Conservation (phyloP, 805 yeast species). For the Yarrowia sp. region DNA sequence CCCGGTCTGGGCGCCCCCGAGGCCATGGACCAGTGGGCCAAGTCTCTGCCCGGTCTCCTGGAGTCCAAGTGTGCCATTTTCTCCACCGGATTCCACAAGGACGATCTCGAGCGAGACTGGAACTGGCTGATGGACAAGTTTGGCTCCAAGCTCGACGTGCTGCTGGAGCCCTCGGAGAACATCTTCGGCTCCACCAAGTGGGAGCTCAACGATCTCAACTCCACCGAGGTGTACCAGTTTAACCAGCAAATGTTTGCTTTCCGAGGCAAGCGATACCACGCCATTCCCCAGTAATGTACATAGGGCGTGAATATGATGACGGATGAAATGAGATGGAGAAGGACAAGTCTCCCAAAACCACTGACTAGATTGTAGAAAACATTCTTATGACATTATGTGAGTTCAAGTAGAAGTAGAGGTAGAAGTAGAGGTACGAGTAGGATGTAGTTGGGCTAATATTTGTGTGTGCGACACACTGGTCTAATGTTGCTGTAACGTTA, state of each 20-base stretch:
- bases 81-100: slow-evolving; percentile 82
- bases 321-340: neutral
- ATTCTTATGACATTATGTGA: no score
- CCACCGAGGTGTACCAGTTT: slow-evolving; percentile 89
- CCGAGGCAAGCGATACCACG: slow-evolving; percentile 96
- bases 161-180: slow-evolving; percentile 72
- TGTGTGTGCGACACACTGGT: no score
- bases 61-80: slow-evolving; percentile 92
- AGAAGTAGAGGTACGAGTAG: no score
- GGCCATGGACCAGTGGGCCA: slow-evolving; percentile 73
- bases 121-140: slow-evolving; percentile 64
- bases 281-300: slow-evolving; percentile 42
- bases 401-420: no score
- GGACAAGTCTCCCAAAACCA: neutral
- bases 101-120: slow-evolving; percentile 67
- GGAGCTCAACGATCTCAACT: slow-evolving; percentile 88
- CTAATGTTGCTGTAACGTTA: no score
- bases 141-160: slow-evolving; percentile 71
- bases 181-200: slow-evolving; percentile 83
- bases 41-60: slow-evolving; percentile 77
- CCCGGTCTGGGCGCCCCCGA: slow-evolving; percentile 90
- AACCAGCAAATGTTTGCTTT: slow-evolving; percentile 87
- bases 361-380: neutral
- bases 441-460: no score
- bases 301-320: slow-evolving; percentile 19